These are phyloP conservation scores for Beverwykella pulmonaria DNA, from an alignment of 495 filamentous ascomycete species.

Conservation along the genomic window DNA sequence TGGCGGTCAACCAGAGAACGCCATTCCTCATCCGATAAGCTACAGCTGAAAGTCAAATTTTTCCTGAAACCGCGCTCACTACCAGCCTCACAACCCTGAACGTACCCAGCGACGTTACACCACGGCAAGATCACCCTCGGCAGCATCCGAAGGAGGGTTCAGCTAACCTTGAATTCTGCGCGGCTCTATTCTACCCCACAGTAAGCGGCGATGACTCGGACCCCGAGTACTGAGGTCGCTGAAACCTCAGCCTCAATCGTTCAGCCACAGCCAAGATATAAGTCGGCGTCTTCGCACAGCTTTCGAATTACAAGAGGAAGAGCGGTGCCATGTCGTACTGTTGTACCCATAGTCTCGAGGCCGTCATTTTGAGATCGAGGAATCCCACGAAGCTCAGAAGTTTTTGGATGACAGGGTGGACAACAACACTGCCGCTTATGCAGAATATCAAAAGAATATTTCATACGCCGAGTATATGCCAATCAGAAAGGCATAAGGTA, in stretches of 20 bases:
- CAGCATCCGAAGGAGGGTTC: neutral
- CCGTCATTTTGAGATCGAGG: too few relatives aligned
- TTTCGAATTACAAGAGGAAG: too few relatives aligned
- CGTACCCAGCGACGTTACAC: neutral
- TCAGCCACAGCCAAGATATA: neutral
- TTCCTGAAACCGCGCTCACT: neutral
- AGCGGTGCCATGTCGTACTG: too few relatives aligned
- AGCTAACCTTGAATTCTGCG: neutral
- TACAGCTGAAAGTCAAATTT: neutral
- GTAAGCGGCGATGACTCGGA: neutral
- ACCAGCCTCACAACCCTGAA: neutral
- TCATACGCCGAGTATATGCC: too few relatives aligned
- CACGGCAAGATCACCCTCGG: neutral
- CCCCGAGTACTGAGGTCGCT: neutral
- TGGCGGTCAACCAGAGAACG: neutral
- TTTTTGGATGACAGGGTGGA: too few relatives aligned
- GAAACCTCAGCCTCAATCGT: neutral
- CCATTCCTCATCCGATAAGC: neutral
- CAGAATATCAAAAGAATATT: too few relatives aligned
- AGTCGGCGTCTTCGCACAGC: neutral
- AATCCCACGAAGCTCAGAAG: too few relatives aligned
- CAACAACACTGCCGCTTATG: too few relatives aligned
- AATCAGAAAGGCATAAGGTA: neutral
- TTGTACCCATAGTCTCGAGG: too few relatives aligned
- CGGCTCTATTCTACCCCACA: neutral